Conservation (phyloP, 1,284 basidiomycete species). For the Leucoagaricus sp. region DNA sequence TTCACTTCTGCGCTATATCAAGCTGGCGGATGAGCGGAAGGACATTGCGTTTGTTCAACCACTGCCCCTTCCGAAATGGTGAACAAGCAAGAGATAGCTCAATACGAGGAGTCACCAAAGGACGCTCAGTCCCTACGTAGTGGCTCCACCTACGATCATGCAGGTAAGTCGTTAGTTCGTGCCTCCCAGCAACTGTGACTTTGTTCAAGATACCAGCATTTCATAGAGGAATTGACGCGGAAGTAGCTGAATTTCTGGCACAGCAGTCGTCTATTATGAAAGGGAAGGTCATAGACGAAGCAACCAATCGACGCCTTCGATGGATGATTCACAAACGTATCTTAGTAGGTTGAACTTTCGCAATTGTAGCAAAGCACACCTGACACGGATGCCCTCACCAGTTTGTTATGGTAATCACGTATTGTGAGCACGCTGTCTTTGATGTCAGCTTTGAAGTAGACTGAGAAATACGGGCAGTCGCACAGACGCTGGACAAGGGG, state of each 20-base stretch:
- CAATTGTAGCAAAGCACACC: background rate
- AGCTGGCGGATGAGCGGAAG: background rate
- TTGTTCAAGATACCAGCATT: background rate
- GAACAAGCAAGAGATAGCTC: background rate
- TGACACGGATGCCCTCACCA: constrained; percentile 16
- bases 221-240: constrained; percentile 43
- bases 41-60: background rate
- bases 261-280: constrained; percentile 27
- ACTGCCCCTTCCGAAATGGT: background rate
- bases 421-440: constrained; percentile 38
- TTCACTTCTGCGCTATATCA: background rate
- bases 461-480: constrained; percentile 27
- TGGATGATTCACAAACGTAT: constrained; percentile 56
- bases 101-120: constrained; percentile 15
- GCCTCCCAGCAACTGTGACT: background rate
- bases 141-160: constrained; percentile 13
- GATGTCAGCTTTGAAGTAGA: too few relatives aligned
- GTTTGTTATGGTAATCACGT: constrained; percentile 56
- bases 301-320: constrained; percentile 43
- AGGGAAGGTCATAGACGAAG: constrained; percentile 43
- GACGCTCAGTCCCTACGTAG: constrained; percentile 22
- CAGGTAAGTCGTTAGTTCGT: constrained; percentile 3
- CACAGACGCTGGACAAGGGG: constrained; percentile 55
- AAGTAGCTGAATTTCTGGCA: constrained; percentile 50
- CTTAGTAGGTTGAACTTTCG: constrained; percentile 29